phyloP scores from a whole-genome alignment of 768 basidiomycete species.

The Amyloporia xantha region DNA sequence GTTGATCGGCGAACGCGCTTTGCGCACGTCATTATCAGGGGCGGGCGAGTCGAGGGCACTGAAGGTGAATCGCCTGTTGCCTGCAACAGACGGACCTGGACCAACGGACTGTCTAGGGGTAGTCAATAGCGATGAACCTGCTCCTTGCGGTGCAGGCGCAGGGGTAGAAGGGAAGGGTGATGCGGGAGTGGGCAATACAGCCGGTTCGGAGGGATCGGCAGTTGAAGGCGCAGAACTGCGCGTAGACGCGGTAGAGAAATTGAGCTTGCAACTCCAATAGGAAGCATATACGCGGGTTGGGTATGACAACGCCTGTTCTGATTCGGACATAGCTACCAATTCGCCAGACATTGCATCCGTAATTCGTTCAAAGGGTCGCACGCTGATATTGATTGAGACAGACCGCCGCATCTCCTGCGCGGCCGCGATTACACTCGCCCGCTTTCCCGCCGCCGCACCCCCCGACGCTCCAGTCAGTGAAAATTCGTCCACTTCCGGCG shows the following conservation, averaged over 20 bases:
- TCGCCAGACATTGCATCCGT: not conserved
- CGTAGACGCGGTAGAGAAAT: slow-evolving; percentile 39
- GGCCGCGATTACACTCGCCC: slow-evolving; percentile 3
- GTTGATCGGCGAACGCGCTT: slow-evolving; percentile 18
- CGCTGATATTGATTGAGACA: slow-evolving; percentile 74
- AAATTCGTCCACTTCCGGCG: slow-evolving; percentile 49
- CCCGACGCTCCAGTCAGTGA: slow-evolving; percentile 15
- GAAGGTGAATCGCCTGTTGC: slow-evolving; percentile 53
- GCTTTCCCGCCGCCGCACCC: not conserved
- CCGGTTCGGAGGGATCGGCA: slow-evolving; percentile 2
- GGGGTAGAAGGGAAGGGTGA: slow-evolving; percentile 60
- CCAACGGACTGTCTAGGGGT: not conserved
- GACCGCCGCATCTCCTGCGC: slow-evolving; percentile 56
- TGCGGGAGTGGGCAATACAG: slow-evolving; percentile 43
- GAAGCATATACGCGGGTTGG: slow-evolving; percentile 77
- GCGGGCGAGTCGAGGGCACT: slow-evolving; percentile 29
- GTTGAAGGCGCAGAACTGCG: slow-evolving; percentile 3
- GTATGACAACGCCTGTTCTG: slow-evolving; percentile 27
- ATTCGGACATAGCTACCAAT: not conserved
- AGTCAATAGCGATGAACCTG: not conserved
- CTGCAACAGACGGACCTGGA: slow-evolving; percentile 32
- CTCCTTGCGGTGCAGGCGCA: not conserved
- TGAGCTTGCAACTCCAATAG: slow-evolving; percentile 85
- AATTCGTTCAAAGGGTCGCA: slow-evolving; percentile 50
- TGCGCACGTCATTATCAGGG: slow-evolving; percentile 18